Evolutionary conservation across 331 rosid species (phyloP), one percentile per base, ranked within the genome.

Genomic region (Quercus phellos): DNA sequence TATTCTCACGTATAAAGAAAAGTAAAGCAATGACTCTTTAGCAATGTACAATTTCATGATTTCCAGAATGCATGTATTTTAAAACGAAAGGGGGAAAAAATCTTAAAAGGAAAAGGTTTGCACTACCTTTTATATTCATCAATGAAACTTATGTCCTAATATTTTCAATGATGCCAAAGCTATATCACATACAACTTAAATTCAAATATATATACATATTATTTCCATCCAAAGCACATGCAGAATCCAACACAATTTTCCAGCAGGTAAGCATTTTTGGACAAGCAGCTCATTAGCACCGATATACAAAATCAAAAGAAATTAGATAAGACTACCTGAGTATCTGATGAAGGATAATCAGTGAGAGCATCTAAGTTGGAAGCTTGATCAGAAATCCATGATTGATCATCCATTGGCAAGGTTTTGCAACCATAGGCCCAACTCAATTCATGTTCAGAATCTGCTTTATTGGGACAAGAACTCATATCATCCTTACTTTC

Each of bases 341-440:
- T 87, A 79, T 79, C 87, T 42, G 87, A 79, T 32, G 93, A 84
- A 2, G 78, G 35, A 71, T 22, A 77, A 53, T 83, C 79, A 70
- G 86, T 67, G 51, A 71, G 67, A 4, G 29, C 30, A 8, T 85
- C 91, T 72, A 82, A 81, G 58, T 76, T 51, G 70, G 89, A 77
- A 70, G 35, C 83, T 83, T 81, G 91, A 84, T 86, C 91, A 78
- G 79, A 74, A 58, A 51, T 42, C 90, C 86, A 87, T 35, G 88
- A 85, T 68, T 70, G 90, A 59, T 66, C 19, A 68, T 91, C 97
- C 8, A 76, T 75, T 30, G 68, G 54, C 84, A 76, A 43, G 85
- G 90, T 89, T 86, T 64, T 63, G 77, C 75, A 82, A 78, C 94
- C 90, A 77, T 90, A 89, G 83, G 64, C 73, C 29, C 78, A 77